Base-by-base conservation (phyloP, 2,329 filamentous ascomycete genomes). In the Geosmithia putterillii region DNA sequence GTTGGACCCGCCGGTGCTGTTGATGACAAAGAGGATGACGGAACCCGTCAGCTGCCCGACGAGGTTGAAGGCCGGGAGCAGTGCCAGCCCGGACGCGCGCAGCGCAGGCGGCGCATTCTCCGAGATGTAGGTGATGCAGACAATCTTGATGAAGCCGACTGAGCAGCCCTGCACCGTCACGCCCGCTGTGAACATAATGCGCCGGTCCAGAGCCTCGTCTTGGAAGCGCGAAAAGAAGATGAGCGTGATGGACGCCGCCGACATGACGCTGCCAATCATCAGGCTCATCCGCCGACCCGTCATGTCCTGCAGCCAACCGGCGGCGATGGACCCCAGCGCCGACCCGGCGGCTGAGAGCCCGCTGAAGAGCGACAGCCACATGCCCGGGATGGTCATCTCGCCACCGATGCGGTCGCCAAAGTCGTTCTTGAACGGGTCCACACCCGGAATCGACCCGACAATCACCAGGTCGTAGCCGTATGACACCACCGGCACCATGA, bases 61-160 rank as follows among this genome's bases (percentile, higher is more conserved):
- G 3, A 72, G 58, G 17, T 63, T 69, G 50, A 73, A 70, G 3
- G 65, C 63, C 4, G 70, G 69, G 42, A 72, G 66, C 38, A 72
- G 60, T 1, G 69, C 66, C 51, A 73, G 62, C 3, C 65, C 59
- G 1, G 69, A 63, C 2, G 66, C 70, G 32, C 70, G 60, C 7
- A 74, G 57, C 3, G 54, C 57, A 1, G 63, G 58, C 0, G 70
- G 69, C 1, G 67, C 53, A n/a, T 70, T 64, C 47, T 74, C 70
- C 14, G 69, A 71, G 49, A 71, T 62, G 54, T 71, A 73, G 0
- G 69, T 72, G 45, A 66, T 59, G 4, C 59, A 57, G 7, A 61
- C 60, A 34, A 61, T 57, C 54, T 65, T 64, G 43, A 69, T 56
- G 40, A 66, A 60, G 12, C 70, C 69, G 2, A 58, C 51, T 0